Evolutionary conservation across 2,329 filamentous ascomycete genomes (phyloP).

Genomic region (Aspergillus thermomutatus): DNA sequence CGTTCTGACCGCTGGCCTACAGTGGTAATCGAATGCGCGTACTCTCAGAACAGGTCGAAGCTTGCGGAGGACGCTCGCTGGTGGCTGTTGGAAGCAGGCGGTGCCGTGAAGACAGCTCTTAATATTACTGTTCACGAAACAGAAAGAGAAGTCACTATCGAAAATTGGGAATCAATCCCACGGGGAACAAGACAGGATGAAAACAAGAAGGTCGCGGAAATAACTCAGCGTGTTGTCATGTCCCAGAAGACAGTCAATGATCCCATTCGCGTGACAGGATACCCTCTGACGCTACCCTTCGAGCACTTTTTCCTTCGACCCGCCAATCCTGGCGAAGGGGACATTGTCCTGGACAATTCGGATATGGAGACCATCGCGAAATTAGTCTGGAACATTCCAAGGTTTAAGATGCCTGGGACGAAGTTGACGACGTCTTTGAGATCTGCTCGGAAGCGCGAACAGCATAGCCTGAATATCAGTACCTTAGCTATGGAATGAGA

Average conservation of each 20-base stretch:
- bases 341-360: background rate
- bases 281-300: background rate
- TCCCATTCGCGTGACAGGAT: background rate
- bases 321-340: background rate
- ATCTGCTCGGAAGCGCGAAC: no score
- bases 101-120: constrained; percentile 1
- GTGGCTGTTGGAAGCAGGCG: background rate
- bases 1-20: background rate
- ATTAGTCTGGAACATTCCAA: background rate
- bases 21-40: background rate
- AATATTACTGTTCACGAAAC: background rate
- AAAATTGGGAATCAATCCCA: background rate
- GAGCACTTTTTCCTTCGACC: background rate
- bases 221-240: background rate
- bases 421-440: no score
- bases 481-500: no score
- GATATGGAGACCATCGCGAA: background rate
- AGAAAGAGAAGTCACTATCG: background rate
- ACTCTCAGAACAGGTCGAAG: background rate
- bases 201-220: background rate
- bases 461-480: no score
- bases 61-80: background rate
- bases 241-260: background rate
- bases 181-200: background rate
- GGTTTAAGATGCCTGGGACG: no score